Percentiles rank a stretch among this genome's conserved stretches.
Conservation (phyloP, 2,329 filamentous ascomycete genomes). For the Microdochium trichocladiopsis region DNA sequence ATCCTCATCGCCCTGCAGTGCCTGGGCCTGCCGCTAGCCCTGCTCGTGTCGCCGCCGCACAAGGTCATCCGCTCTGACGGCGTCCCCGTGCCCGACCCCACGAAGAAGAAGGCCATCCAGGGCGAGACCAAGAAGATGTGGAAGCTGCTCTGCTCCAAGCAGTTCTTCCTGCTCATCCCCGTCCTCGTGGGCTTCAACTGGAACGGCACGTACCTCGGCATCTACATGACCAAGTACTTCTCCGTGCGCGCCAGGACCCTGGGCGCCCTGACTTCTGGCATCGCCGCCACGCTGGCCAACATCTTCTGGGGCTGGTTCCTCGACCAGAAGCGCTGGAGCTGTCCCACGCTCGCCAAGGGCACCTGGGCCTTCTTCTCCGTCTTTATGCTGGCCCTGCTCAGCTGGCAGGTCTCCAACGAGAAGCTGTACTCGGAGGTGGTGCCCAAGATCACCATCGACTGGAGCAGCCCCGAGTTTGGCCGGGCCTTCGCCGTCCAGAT, state of each 20-base stretch:
- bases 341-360: conserved; percentile 31
- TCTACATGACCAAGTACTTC: conserved; percentile 45
- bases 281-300: conserved; percentile 36
- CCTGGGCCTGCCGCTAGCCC: conserved; percentile 34
- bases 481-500: conserved; percentile 40
- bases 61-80: conserved; percentile 35
- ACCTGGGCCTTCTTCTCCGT: conserved; percentile 30
- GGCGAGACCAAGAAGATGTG: conserved; percentile 28
- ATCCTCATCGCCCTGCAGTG: conserved; percentile 36
- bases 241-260: conserved; percentile 40
- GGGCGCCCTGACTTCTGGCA: conserved; percentile 34
- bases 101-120: conserved; percentile 27
- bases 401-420: conserved; percentile 41
- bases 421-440: conserved; percentile 30
- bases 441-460: conserved; percentile 34
- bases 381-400: conserved; percentile 26
- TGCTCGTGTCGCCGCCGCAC: conserved; percentile 35
- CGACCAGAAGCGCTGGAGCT: conserved; percentile 31
- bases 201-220: conserved; percentile 42
- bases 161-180: conserved; percentile 40
- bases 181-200: conserved; percentile 42
- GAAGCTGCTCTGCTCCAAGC: conserved; percentile 29
- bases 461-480: conserved; percentile 34
- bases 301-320: conserved; percentile 43
- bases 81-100: conserved; percentile 17